phyloP scores from a whole-genome alignment of 768 basidiomycete species.

The Phaffia tasmanica region DNA sequence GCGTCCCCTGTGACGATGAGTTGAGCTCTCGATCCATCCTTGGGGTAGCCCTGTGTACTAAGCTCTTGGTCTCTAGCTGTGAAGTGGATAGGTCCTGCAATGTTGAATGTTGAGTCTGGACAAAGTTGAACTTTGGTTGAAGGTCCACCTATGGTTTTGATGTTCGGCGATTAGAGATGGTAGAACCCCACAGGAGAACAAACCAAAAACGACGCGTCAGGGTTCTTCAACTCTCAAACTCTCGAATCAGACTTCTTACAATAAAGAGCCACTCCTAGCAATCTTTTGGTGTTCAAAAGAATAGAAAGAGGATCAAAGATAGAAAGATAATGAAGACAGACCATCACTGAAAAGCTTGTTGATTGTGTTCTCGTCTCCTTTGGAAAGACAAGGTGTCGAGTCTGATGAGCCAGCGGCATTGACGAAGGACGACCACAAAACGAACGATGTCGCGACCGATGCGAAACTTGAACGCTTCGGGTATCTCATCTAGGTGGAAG shows the following conservation, averaged over 20 bases:
- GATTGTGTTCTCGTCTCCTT: constrained; percentile 34
- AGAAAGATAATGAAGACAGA: constrained; percentile 1
- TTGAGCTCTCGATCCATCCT: constrained; percentile 36
- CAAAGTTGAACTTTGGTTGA: constrained; percentile 38
- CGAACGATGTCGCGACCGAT: no score
- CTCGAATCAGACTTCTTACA: no score
- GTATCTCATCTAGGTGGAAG: background rate
- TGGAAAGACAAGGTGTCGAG: background rate
- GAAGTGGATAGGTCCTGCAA: constrained; percentile 38
- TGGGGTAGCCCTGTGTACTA: constrained; percentile 41
- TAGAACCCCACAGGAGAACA: background rate
- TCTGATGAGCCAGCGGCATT: no score
- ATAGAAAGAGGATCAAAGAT: no score
- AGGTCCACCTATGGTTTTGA: constrained; percentile 32
- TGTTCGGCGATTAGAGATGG: no score
- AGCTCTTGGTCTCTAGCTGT: constrained; percentile 39
- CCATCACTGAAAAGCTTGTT: constrained; percentile 29
- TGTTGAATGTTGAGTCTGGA: constrained; percentile 32
- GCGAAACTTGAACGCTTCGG: no score
- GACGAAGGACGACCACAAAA: no score
- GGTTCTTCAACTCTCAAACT: background rate
- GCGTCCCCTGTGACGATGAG: constrained; percentile 40
- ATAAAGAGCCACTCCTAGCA: background rate
- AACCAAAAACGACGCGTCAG: background rate
- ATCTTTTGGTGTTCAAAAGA: background rate